phyloP scores from a whole-genome alignment of 768 basidiomycete species.

The Gautieria morchelliformis region DNA sequence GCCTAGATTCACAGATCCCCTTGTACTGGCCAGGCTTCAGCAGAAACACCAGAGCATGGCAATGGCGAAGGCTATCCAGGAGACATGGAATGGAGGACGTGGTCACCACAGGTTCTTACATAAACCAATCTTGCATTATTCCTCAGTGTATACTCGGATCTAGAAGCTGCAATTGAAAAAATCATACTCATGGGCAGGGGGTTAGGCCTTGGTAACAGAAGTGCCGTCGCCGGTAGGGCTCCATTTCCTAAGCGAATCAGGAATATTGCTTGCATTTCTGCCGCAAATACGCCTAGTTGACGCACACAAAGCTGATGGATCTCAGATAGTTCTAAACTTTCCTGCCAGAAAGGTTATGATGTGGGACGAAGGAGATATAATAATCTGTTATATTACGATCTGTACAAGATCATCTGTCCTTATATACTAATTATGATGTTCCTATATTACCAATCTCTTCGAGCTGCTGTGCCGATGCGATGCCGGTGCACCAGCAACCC shows the following conservation, averaged over 20 bases:
- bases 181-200: conserved; percentile 91
- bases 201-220: conserved; percentile 73
- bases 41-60: conserved; percentile 46
- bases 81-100: conserved; percentile 52
- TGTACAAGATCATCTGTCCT: too few relatives aligned
- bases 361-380: too few relatives aligned
- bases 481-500: too few relatives aligned
- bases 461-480: too few relatives aligned
- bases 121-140: conserved; percentile 53
- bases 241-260: not conserved
- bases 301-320: conserved; percentile 55
- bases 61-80: conserved; percentile 45
- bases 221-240: conserved; percentile 54
- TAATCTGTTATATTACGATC: too few relatives aligned
- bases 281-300: not conserved
- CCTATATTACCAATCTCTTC: too few relatives aligned
- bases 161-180: conserved; percentile 48
- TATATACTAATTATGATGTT: too few relatives aligned
- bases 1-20: conserved; percentile 36
- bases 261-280: not conserved
- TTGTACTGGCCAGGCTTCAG: conserved; percentile 42
- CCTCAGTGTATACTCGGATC: conserved; percentile 34
- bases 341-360: conserved; percentile 61
- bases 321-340: conserved; percentile 68
- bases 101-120: conserved; percentile 71